Percentiles rank a stretch among this genome's conserved stretches.
phyloP scores from a whole-genome alignment of 306 rosid species.

The Lithocarpus polystachyus region DNA sequence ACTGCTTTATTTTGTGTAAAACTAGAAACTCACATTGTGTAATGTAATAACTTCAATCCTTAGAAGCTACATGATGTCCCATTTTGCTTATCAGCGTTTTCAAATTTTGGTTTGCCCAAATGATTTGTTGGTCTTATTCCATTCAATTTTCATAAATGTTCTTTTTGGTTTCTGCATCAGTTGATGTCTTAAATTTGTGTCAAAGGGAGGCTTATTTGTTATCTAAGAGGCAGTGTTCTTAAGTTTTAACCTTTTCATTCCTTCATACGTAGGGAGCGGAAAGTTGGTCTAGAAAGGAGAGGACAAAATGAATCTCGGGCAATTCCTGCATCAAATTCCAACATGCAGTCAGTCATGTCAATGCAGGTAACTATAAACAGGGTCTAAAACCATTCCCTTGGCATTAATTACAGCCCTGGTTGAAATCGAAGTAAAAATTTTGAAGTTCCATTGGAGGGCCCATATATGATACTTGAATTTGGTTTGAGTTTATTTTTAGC shows the following conservation, averaged over 20 bases:
- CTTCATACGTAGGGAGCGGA: constrained; percentile 39
- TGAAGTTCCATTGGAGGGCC: too few relatives aligned
- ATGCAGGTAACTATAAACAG: constrained; percentile 45
- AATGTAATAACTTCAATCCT: constrained; percentile 11
- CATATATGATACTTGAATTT: too few relatives aligned
- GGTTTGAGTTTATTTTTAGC: too few relatives aligned
- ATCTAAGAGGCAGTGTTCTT: constrained; percentile 8
- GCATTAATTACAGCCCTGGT: background rate
- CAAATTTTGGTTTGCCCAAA: constrained; percentile 1
- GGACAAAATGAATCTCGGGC: constrained; percentile 37
- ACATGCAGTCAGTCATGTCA: constrained; percentile 27
- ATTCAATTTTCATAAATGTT: background rate
- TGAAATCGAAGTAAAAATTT: constrained; percentile 1
- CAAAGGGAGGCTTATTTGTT: background rate
- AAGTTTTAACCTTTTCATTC: constrained; percentile 4
- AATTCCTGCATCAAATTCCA: constrained; percentile 30
- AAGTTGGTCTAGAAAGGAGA: constrained; percentile 43
- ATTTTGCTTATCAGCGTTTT: background rate
- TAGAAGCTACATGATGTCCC: background rate
- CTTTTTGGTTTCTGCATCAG: constrained; percentile 10
- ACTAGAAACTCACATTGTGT: background rate
- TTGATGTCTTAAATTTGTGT: constrained; percentile 14
- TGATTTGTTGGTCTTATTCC: constrained; percentile 12
- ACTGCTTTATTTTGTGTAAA: background rate
- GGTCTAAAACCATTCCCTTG: constrained; percentile 1